Base-by-base conservation (phyloP, 2,329 filamentous ascomycete species). In the Neofusicoccum sp. region DNA sequence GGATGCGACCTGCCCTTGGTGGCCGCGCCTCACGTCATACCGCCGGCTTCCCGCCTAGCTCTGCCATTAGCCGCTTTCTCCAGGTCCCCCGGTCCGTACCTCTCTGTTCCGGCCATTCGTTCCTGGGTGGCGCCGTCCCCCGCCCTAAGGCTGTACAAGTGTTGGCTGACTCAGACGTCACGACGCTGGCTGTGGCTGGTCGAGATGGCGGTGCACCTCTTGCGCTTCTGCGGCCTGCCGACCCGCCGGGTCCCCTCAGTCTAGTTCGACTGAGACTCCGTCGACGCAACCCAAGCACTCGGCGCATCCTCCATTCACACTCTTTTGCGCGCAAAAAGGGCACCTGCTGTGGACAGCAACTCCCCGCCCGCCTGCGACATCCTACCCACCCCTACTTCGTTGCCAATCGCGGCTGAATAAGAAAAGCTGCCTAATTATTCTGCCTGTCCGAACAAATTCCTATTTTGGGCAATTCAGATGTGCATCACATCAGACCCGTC, bases 231-330 rank as follows among this genome's bases (percentile, higher is more conserved):
- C 12, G 6, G 14, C 20, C 6, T n/a, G 14, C 36, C 16, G 26
- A 33, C 33, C 51, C 38, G 24, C 40, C 51, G 51, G 51, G 8
- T 56, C 51, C 51, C 51, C 51, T 56, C 51, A 56, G 51, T 7
- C 40, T 31, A n/a, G 9, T 28, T 43, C 38, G 43, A 24, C 28
- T 9, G 9, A 43, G n/a, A n/a, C 6, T 41, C 8, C 28, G n/a
- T 14, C n/a, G 16, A 26, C 16, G 33, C 33, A 33, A 20, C 14
- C 14, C 3, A 9, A 56, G 4, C 33, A 38, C 28, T 20, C 24
- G 33, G 28, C 14, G 11, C 31, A 31, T 11, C 34, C 36, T 40
- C 11, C 36, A 40, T 5, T 40, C 36, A 40, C 36, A 16, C 9
- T 5, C 6, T 40, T 40, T 16, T 5, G 14, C n/a, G n/a, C n/a